Base-by-base conservation (phyloP, 2,329 filamentous ascomycete genomes). In the Pestalotiopsis sp. region DNA sequence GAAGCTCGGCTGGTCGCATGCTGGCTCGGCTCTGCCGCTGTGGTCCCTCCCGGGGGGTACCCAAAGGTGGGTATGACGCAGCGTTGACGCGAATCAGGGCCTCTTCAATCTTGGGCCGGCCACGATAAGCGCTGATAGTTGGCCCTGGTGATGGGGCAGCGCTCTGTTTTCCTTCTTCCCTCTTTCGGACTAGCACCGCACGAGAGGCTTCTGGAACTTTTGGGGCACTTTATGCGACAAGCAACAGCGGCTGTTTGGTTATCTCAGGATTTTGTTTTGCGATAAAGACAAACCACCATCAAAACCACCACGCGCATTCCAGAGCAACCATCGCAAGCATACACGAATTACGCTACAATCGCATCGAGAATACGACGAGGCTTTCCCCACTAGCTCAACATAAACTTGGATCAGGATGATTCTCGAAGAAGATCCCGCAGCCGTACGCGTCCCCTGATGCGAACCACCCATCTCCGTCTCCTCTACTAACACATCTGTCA, bases 361-460 rank as follows among this genome's bases (percentile, higher is more conserved):
- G 11, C 17, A n/a, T 3, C 14, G 7, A 52, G 3, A n/a, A 3
- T 9, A n/a, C 20, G 45, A n/a, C 20, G 3, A 17, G 7, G 20
- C 45, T 52, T 52, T 52, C 14, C 41, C 45, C 17, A 52, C 17
- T 9, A n/a, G 45, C 17, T 20, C 1, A 23, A 6, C 14, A 52
- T n/a, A n/a, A 9, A 9, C 45, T 52, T 52, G 71, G 68, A 69
- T 70, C 83, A 94, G 82, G 72, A 98, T 98, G 92, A 87, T 98
- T 79, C 93, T 98, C 82, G 93, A 97, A 82, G 95, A 98, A 84
- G 93, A 96, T 80, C 95, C 95, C 73, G 93, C 93, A 59, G 92
- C 91, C 59, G 94, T 97, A 89, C 70, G 88, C 78, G 23, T 56
- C 49, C 66, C 65, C 62, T 49, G 39, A 61, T 36, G 52, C 52